Evolutionary conservation across 441 rosid species (phyloP).

Genomic region (Populus trichocarpa): DNA sequence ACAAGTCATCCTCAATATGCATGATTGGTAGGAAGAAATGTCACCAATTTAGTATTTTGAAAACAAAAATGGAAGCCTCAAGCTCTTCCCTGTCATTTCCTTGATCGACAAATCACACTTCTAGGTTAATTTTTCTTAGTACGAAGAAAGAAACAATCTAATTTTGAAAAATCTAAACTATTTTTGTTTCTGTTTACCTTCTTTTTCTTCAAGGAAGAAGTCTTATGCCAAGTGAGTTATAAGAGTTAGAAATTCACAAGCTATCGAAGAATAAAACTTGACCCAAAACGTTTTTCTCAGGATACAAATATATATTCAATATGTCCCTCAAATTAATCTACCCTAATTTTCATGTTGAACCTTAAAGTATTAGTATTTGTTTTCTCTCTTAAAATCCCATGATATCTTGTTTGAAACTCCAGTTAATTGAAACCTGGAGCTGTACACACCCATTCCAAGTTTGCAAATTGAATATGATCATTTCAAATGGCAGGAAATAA

Average conservation of each 20-base stretch:
- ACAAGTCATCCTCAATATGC: not conserved
- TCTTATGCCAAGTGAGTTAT: rapidly evolving
- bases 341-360: not conserved
- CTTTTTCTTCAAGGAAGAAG: not conserved
- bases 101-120: not conserved
- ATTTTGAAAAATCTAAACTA: no score
- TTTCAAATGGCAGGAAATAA: no score
- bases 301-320: no score
- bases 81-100: not conserved
- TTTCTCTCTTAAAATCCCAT: not conserved
- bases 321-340: no score
- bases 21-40: not conserved
- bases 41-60: not conserved
- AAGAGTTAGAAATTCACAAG: not conserved
- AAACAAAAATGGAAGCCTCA: not conserved
- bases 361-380: not conserved
- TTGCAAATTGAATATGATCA: no score
- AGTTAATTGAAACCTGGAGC: not conserved
- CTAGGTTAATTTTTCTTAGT: not conserved
- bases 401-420: not conserved
- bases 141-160: not conserved
- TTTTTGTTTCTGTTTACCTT: not conserved
- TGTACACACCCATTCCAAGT: no score
- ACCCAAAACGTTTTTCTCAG: no score
- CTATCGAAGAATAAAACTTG: no score